Base-by-base conservation (phyloP, 2,329 filamentous ascomycete genomes). In the Aspergillus calidoustus region DNA sequence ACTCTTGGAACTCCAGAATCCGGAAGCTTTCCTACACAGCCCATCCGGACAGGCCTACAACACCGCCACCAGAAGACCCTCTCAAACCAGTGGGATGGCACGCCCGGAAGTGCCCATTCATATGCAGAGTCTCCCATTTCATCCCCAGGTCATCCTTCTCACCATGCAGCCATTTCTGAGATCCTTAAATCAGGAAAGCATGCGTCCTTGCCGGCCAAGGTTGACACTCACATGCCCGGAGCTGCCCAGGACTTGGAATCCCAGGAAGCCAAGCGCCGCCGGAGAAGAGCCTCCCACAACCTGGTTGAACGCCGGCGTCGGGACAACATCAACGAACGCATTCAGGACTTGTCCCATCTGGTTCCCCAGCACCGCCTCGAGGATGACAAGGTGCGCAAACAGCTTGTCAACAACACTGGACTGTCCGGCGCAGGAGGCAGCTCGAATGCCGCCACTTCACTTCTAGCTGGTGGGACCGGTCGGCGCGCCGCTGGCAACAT, bases 321-420 rank as follows among this genome's bases (percentile, higher is more conserved):
- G 64, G 95, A 98, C 80, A 98, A 98, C 75, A 99, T 99, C 83
- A 99, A 99, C 70, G 95, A 99, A 79, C 89, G 95, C 48, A 99
- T 99, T 65, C 94, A 98, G 73, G 95, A 99, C 73, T 85, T 99
- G 7, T 97, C 94, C 72, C 92, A 93, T 71, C 86, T 99, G 19
- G 94, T 99, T 2, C 95, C 95, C 25, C 85, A 89, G 63, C 95
- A 99, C 77, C 89, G 95, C 63, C 84, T 99, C 2, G 95, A 99
- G 72, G 95, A 98, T 73, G 95, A 99, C 79, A 97, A 97, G 80
- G 91, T 98, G 52, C 90, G 93, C 68, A 98, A 98, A 80, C 89
- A 97, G 73, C 89, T 98, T 57, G 88, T 94, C 71, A 98, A 93
- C 73, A 96, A 94, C 64, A 94, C 92, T 1, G 91, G 94, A 0